Evolutionary conservation across 768 basidiomycete genomes (phyloP).

Genomic region (Auricularia sp.): DNA sequence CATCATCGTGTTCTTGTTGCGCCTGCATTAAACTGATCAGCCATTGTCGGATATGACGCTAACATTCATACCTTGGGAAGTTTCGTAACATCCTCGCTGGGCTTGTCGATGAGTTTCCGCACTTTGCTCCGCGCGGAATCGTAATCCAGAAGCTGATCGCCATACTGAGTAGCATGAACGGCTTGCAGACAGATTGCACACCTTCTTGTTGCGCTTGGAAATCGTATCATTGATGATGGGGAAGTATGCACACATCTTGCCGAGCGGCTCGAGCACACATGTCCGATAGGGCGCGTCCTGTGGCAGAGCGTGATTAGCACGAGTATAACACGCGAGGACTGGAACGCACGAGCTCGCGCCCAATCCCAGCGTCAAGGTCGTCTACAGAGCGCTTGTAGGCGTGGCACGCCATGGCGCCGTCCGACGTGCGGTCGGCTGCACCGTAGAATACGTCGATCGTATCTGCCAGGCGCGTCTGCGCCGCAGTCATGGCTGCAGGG

Average conservation of each 20-base stretch:
- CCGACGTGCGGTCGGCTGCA: slow-evolving; percentile 71
- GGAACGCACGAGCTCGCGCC: slow-evolving; percentile 69
- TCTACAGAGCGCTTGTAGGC: slow-evolving; percentile 94
- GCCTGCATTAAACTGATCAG: slow-evolving; percentile 37
- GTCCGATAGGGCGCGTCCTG: slow-evolving; percentile 93
- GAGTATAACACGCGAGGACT: slow-evolving; percentile 1
- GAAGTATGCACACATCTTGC: slow-evolving; percentile 95
- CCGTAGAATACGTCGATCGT: slow-evolving; percentile 90
- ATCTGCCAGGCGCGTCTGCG: slow-evolving; percentile 89
- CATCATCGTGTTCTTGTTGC: slow-evolving; percentile 92
- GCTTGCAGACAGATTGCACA: slow-evolving; percentile 36
- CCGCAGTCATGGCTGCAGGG: slow-evolving; percentile 73
- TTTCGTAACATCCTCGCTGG: slow-evolving; percentile 86
- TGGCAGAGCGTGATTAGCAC: not conserved
- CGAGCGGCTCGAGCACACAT: slow-evolving; percentile 89
- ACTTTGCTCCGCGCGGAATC: slow-evolving; percentile 85
- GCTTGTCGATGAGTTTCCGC: slow-evolving; percentile 85
- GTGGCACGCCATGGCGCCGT: slow-evolving; percentile 94
- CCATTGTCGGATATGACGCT: slow-evolving; percentile 29
- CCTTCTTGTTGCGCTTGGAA: slow-evolving; percentile 93
- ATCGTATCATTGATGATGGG: slow-evolving; percentile 91
- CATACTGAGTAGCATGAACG: no score
- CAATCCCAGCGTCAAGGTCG: slow-evolving; percentile 79
- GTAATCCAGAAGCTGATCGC: slow-evolving; percentile 63
- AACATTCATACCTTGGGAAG: slow-evolving; percentile 44